Conservation (phyloP, 2,329 filamentous ascomycete genomes). For the Pseudopyricularia cyperi region DNA sequence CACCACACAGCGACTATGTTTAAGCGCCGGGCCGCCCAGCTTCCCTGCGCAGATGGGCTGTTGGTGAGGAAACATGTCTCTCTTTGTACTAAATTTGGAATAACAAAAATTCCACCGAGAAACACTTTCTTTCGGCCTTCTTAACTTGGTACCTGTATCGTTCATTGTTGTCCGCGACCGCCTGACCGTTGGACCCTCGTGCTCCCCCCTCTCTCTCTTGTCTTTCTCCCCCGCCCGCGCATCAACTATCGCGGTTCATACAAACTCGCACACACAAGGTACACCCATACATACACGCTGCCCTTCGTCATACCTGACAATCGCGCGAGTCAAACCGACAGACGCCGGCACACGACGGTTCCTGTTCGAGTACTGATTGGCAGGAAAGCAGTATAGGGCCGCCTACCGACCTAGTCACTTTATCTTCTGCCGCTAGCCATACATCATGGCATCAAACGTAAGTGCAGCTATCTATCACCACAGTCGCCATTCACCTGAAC, state of each 20-base stretch:
- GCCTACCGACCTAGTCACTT: background rate
- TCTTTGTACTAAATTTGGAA: background rate
- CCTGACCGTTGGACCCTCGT: background rate
- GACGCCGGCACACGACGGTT: too few relatives aligned
- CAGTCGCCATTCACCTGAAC: background rate
- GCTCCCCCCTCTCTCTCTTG: background rate
- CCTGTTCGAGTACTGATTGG: background rate
- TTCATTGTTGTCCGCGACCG: too few relatives aligned
- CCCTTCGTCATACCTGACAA: background rate
- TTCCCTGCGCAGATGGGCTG: conserved; percentile 4
- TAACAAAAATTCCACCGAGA: background rate
- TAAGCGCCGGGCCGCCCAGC: conserved; percentile 13
- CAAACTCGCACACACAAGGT: background rate
- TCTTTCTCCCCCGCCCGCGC: background rate
- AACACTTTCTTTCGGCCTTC: background rate
- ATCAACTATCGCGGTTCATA: background rate
- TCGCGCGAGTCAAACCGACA: background rate
- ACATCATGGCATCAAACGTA: background rate
- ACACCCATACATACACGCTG: background rate
- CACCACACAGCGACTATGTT: conserved; percentile 12
- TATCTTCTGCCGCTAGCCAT: background rate
- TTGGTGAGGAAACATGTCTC: conserved; percentile 11
- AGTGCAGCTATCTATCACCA: background rate
- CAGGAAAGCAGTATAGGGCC: background rate
- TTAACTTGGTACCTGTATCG: too few relatives aligned